Evolutionary conservation across 805 yeast species (phyloP).

Genomic region (Suhomyces vadensis): DNA sequence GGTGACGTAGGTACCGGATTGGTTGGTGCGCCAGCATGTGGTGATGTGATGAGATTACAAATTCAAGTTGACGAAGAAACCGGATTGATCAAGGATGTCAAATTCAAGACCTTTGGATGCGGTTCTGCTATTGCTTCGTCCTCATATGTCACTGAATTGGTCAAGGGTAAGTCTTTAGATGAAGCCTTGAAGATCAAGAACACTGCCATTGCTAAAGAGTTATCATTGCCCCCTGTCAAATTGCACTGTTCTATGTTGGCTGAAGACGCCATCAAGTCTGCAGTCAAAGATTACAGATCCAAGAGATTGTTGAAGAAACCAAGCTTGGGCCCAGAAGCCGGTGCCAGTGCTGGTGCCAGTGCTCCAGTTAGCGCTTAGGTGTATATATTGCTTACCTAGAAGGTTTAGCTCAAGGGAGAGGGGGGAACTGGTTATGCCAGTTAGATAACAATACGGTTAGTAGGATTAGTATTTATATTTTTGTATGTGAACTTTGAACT

Average conservation of each 20-base stretch:
- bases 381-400: too few relatives aligned
- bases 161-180: constrained; percentile 90
- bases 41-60: constrained; percentile 97
- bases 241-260: constrained; percentile 98
- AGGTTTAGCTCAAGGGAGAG: too few relatives aligned
- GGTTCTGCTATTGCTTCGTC: constrained; percentile 97
- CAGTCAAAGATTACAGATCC: constrained; percentile 89
- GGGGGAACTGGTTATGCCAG: too few relatives aligned
- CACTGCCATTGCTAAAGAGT: constrained; percentile 91
- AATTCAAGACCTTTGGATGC: constrained; percentile 98
- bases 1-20: constrained; percentile 90
- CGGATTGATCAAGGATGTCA: constrained; percentile 91
- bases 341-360: constrained; percentile 12
- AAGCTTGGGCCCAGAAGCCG: constrained; percentile 49
- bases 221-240: constrained; percentile 94
- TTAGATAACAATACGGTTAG: too few relatives aligned
- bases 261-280: constrained; percentile 97
- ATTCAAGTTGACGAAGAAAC: constrained; percentile 88
- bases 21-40: constrained; percentile 99
- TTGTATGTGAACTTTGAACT: neutral
- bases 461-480: neutral
- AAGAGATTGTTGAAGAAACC: constrained; percentile 62
- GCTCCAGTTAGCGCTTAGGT: constrained; percentile 12
- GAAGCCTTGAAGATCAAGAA: constrained; percentile 93
- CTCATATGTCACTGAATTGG: constrained; percentile 91